These are phyloP conservation scores for Fusarium redolens DNA, from an alignment of 2,329 filamentous ascomycete species.

Conservation along the genomic window DNA sequence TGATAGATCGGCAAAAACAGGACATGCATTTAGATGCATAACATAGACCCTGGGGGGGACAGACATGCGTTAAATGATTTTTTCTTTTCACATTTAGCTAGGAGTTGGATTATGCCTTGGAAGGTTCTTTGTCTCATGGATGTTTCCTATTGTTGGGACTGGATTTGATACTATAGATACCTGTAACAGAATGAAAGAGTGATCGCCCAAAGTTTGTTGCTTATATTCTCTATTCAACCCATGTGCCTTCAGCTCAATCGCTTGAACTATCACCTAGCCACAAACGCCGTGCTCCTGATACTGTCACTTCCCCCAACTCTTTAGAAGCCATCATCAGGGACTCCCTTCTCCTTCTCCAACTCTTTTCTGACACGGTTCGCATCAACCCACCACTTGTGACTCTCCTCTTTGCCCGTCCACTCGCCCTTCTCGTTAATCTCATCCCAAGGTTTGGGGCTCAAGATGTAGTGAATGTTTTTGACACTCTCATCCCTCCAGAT, in stretches of 20 bases:
- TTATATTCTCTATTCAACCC: not conserved
- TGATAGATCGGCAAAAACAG: constrained; percentile 41
- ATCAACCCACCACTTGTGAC: constrained; percentile 68
- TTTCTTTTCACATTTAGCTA: not conserved
- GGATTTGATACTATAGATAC: constrained; percentile 35
- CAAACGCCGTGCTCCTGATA: constrained; percentile 1
- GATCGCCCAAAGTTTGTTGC: not conserved
- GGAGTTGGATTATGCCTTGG: constrained; percentile 32
- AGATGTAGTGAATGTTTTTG: constrained; percentile 71
- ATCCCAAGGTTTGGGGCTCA: constrained; percentile 72
- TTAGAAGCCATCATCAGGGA: constrained; percentile 46
- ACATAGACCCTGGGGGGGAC: constrained; percentile 35
- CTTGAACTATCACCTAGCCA: not conserved
- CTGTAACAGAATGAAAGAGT: constrained; percentile 34
- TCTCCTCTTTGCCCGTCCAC: constrained; percentile 58
- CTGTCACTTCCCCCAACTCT: too few species aligned
- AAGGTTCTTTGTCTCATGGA: not conserved
- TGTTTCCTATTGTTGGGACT: not conserved
- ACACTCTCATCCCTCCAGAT: constrained; percentile 70
- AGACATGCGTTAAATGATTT: constrained; percentile 1
- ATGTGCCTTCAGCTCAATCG: not conserved
- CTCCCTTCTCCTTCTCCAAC: constrained; percentile 54
- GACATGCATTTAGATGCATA: constrained; percentile 30
- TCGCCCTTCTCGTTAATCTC: constrained; percentile 58
- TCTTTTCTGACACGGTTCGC: constrained; percentile 58